phyloP scores from a whole-genome alignment of 2,329 filamentous ascomycete genomes.

The Arthrobotrys pseudoclavata region DNA sequence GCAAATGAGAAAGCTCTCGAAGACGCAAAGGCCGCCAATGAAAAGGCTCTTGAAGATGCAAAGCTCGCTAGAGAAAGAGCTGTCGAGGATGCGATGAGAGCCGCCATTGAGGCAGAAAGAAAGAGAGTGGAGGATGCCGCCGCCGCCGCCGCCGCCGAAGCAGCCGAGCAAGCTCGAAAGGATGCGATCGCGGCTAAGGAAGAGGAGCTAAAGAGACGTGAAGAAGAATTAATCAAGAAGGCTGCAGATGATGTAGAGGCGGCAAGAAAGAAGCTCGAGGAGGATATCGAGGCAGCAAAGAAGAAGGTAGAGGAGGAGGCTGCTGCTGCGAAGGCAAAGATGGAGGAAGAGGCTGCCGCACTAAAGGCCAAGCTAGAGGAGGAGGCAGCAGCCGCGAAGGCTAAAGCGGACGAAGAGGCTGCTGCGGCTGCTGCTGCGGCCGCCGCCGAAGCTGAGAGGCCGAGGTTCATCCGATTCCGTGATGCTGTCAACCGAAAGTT shows the following conservation, averaged over 20 bases:
- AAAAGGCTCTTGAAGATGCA: slow-evolving; percentile 22
- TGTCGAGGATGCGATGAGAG: slow-evolving; percentile 39
- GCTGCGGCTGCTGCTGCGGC: slow-evolving; percentile 65
- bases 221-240: slow-evolving; percentile 64
- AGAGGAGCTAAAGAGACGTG: slow-evolving; percentile 60
- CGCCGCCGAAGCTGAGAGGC: slow-evolving; percentile 70
- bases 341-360: slow-evolving; percentile 69
- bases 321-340: slow-evolving; percentile 67
- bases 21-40: slow-evolving; percentile 18
- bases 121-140: slow-evolving; percentile 39
- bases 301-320: slow-evolving; percentile 65
- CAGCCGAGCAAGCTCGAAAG: slow-evolving; percentile 24
- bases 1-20: slow-evolving; percentile 39
- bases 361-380: slow-evolving; percentile 23
- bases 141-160: slow-evolving; percentile 18
- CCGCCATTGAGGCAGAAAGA: slow-evolving; percentile 37
- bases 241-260: slow-evolving; percentile 67
- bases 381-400: slow-evolving; percentile 57
- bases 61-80: slow-evolving; percentile 5
- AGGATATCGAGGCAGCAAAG: slow-evolving; percentile 68
- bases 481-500: slow-evolving; percentile 93
- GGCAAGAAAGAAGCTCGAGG: slow-evolving; percentile 67
- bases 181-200: slow-evolving; percentile 48
- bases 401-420: slow-evolving; percentile 46
- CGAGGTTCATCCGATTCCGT: slow-evolving; percentile 87